Evolutionary conservation across 1,139 yeast species (phyloP).

Genomic region (Arxiozyma slooffiae): DNA sequence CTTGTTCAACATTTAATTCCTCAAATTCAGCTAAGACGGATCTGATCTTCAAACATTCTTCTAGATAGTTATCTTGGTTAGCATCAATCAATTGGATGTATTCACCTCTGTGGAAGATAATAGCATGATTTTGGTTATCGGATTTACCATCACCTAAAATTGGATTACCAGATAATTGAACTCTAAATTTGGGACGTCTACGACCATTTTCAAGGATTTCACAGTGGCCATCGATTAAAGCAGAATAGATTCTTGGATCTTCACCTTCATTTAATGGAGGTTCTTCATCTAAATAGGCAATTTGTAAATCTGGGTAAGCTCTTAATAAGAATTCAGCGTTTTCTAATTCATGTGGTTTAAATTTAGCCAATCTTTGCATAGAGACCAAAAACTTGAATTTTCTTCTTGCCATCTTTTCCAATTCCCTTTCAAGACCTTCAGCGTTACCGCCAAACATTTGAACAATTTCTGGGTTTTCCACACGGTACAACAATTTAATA

Average conservation of each 20-base stretch:
- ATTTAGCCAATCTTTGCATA: conserved; percentile 96
- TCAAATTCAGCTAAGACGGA: conserved; percentile 96
- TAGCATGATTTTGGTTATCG: conserved; percentile 95
- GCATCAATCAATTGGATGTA: conserved; percentile 97
- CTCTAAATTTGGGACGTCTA: conserved; percentile 96
- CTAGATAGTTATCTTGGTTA: conserved; percentile 94
- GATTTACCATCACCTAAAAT: conserved; percentile 99
- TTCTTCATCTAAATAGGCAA: conserved; percentile 95
- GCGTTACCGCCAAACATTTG: conserved; percentile 98
- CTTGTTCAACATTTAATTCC: conserved; percentile 81
- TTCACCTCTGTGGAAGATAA: conserved; percentile 97
- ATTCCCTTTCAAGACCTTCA: conserved; percentile 85
- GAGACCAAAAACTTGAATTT: conserved; percentile 95
- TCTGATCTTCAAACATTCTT: conserved; percentile 96
- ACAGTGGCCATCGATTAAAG: conserved; percentile 97
- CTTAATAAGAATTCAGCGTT: conserved; percentile 95
- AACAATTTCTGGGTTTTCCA: conserved; percentile 97
- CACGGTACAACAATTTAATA: conserved; percentile 91
- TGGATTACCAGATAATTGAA: conserved; percentile 97
- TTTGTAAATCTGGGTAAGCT: conserved; percentile 97
- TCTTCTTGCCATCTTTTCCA: conserved; percentile 98
- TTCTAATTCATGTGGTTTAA: conserved; percentile 95
- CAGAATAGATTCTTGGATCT: conserved; percentile 94
- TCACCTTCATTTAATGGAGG: conserved; percentile 86
- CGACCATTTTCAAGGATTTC: conserved; percentile 96